phyloP scores from a whole-genome alignment of 805 yeast species.

The Yarrowia hollandica region DNA sequence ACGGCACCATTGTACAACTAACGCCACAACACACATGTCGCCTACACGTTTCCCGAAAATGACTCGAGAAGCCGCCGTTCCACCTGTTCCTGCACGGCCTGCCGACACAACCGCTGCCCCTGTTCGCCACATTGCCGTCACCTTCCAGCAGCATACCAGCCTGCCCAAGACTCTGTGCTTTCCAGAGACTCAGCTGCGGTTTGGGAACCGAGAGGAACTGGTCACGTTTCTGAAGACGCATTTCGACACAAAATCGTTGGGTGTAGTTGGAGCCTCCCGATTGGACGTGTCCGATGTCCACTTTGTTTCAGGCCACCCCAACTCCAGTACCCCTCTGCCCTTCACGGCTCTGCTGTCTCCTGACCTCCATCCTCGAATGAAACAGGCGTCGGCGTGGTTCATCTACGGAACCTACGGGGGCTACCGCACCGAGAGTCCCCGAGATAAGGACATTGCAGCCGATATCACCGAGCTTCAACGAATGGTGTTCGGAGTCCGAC shows the following conservation, averaged over 20 bases:
- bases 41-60: conserved; percentile 3
- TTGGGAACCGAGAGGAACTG: neutral
- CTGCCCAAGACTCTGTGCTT: neutral
- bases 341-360: neutral
- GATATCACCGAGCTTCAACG: neutral
- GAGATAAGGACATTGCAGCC: too few species aligned
- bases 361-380: neutral
- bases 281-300: too few species aligned
- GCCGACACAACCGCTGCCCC: neutral
- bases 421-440: too few species aligned
- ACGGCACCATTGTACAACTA: too few species aligned
- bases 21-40: neutral
- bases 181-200: neutral
- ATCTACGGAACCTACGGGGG: neutral
- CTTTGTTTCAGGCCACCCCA: too few species aligned
- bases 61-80: neutral
- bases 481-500: neutral
- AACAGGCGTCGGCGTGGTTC: neutral
- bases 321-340: too few species aligned
- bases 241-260: too few species aligned
- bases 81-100: neutral
- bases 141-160: neutral
- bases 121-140: neutral
- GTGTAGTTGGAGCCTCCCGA: too few species aligned
- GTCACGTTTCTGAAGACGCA: neutral